Evolutionary conservation across 352 stramenopile genomes (phyloP), one percentile per base, ranked within the genome.

Genomic region (Globisporangium uncinulatum): DNA sequence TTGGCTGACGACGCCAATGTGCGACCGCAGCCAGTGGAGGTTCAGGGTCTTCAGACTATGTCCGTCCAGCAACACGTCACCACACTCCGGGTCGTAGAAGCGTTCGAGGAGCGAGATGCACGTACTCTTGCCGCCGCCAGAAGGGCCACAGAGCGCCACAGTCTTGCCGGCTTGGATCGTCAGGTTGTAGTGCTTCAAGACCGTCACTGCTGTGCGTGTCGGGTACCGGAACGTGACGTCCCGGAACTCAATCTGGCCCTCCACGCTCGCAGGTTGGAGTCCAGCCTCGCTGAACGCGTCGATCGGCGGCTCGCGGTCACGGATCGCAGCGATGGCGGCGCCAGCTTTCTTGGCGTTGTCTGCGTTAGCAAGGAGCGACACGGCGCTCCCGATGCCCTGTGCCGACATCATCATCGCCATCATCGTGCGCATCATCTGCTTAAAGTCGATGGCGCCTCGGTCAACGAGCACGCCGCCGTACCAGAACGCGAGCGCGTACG

Each of bases 341-440:
- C 55, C 54, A 0, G 56, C 44, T 11, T 34, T 19, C 10, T 70
- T 67, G 8, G 73, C 84, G 46, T 81, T 86, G 13, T 67, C 63
- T 1, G 65, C 52, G 21, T 81, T 67, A 0, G 42, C 67, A 4
- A 79, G 51, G 4, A 54, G 74, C 3, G 51, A 46, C 4, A 64
- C 66, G 0, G 70, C 69, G 6, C 44, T 54, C 5, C 67, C 72
- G n/a, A 81, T 52, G 0, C 67, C 66, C 55, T 74, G 64, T 0
- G 72, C 56, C 10, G 72, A 69, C 72, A 81, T 79, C 59, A 79
- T 80, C 51, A 83, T 76, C 15, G 63, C 65, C 73, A 80, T 79
- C 21, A 83, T 48, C 29, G 73, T 74, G 19, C 71, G 65, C 32
- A 79, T 81, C 19, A 82, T 45, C 45, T 82, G 49, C 42, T 67